Conservation (phyloP, 2,329 filamentous ascomycete genomes). For the Mollisiaceae sp. region DNA sequence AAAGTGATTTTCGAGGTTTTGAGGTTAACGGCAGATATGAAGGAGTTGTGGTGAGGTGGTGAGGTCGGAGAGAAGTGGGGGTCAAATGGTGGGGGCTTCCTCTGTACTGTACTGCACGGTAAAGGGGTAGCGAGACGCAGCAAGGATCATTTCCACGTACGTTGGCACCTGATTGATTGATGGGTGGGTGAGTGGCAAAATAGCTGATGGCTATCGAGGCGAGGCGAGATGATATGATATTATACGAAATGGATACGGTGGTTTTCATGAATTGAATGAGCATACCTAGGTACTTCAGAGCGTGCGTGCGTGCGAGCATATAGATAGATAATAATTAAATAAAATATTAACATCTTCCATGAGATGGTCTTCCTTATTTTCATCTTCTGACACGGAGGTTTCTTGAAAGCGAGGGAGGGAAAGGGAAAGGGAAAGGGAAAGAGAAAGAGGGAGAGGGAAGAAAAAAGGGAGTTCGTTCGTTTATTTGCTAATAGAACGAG, state of each 20-base stretch:
- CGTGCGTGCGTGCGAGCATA: neutral
- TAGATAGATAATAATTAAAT: no score
- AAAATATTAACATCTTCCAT: no score
- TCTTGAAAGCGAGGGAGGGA: no score
- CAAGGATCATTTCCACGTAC: neutral
- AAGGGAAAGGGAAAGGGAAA: no score
- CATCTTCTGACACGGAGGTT: no score
- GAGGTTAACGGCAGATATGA: neutral
- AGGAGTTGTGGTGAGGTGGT: neutral
- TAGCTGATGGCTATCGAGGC: no score
- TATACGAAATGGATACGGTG: no score
- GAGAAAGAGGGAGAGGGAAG: no score
- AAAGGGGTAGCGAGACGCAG: neutral
- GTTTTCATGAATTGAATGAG: neutral
- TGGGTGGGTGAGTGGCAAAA: neutral
- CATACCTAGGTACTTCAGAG: neutral
- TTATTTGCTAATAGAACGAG: no score
- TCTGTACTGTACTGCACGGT: neutral
- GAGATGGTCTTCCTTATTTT: no score
- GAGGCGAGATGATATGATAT: neutral
- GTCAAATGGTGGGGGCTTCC: neutral
- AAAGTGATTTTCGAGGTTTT: neutral
- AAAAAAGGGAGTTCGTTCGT: no score
- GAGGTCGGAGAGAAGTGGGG: neutral
- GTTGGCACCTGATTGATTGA: neutral